Base-by-base conservation (phyloP, 139 green algal genomes). In the Volvox africanus region DNA sequence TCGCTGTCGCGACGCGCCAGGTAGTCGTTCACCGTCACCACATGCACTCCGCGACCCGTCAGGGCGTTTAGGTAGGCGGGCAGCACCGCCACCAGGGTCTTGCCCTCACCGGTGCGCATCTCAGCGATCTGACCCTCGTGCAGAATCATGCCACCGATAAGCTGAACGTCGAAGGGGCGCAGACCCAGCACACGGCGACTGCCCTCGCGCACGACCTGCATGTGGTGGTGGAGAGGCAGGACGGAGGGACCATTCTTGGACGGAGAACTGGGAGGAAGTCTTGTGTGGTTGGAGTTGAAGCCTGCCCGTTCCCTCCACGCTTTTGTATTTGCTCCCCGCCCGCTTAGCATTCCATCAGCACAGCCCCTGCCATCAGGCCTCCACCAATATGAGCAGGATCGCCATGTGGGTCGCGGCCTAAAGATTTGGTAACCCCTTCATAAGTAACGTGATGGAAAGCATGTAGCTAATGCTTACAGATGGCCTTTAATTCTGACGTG, bases 11-110 rank as follows among this genome's bases (percentile, higher is more conserved):
- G 95, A 35, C 97, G 89, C 11, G 98, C 98, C 55, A 99, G 96
- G 95, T 99, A 99, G 93, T 99, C 98, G 91, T 99, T 99, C 61
- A 99, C 98, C 14, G 98, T 99, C 67, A 99, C 98, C 26, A 99
- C 97, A 92, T 99, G 98, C 82, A 99, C 98, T 37, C 98, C 98
- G 93, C 97, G 97, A 83, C 96, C 96, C 21, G 76, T 78, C 28
- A 99, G 96, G 0, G 98, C 98, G 92, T 99, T 99, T 21, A 99
- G 95, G 93, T 98, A 99, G 11, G 97, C 94, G n/a, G 98, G 98
- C 91, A 99, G 96, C 87, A 99, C 96, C 30, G 98, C 97, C 50
- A 99, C 98, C 61, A 99, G 96, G 2, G 98, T 99, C 93, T 99
- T 99, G 82, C 98, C 98, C 94, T 99, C 98, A 24, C 97, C 98